phyloP scores from a whole-genome alignment of 768 basidiomycete genomes.

The Strobilomyces confusus region DNA sequence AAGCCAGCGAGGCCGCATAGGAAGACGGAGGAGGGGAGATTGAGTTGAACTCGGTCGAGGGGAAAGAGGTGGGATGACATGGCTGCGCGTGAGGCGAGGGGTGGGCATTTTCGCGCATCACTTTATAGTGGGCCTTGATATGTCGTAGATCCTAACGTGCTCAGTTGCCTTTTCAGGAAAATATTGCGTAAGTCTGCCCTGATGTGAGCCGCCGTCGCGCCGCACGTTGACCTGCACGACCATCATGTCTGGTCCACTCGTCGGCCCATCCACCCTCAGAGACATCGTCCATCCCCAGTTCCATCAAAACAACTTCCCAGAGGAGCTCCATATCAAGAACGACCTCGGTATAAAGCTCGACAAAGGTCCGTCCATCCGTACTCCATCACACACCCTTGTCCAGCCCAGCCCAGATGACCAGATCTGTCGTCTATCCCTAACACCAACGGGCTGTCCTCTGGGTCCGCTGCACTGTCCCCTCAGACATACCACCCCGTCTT shows the following conservation, averaged over 20 bases:
- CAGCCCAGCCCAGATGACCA: slow-evolving; percentile 66
- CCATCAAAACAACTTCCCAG: slow-evolving; percentile 86
- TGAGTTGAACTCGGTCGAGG: background rate
- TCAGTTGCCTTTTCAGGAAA: background rate
- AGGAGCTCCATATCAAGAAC: slow-evolving; percentile 76
- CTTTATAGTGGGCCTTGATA: background rate
- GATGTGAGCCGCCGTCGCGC: background rate
- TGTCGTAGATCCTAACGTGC: background rate
- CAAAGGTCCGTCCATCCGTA: slow-evolving; percentile 53
- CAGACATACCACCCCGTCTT: slow-evolving; percentile 85
- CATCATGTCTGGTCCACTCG: slow-evolving; percentile 43
- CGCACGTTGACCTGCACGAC: background rate
- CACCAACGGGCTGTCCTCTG: slow-evolving; percentile 82
- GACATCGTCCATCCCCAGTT: slow-evolving; percentile 87
- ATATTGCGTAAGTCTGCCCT: background rate
- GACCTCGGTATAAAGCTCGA: slow-evolving; percentile 86
- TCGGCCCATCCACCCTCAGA: slow-evolving; percentile 53
- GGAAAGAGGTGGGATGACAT: background rate
- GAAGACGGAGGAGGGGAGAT: background rate
- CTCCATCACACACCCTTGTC: background rate
- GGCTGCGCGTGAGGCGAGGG: background rate
- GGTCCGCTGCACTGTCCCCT: slow-evolving; percentile 90
- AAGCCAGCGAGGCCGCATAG: slow-evolving; percentile 9
- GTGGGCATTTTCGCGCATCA: background rate
- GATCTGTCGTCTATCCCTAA: slow-evolving; percentile 84